Percentiles rank a stretch among this genome's conserved stretches.
Conservation (phyloP, 495 filamentous ascomycete species). For the Amniculicola lignicola region DNA sequence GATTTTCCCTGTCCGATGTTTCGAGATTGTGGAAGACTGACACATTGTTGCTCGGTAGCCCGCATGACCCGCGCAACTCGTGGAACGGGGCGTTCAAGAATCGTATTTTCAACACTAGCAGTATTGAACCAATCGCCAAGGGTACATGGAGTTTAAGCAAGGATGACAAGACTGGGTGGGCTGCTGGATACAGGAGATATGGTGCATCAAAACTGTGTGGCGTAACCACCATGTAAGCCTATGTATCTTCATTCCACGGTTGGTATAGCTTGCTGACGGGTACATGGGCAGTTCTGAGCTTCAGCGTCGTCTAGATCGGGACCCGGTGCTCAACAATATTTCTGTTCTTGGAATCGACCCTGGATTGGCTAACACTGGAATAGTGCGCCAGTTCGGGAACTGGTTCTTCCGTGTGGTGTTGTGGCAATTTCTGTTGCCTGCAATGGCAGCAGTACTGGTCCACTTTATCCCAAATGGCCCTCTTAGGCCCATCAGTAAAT, state of each 20-base stretch:
- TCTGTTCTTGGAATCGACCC: constrained; percentile 14
- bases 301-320: constrained; percentile 8
- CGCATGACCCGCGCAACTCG: constrained; percentile 4
- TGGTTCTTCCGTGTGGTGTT: constrained; percentile 5
- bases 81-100: constrained; percentile 7
- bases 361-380: constrained; percentile 2
- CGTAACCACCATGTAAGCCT: constrained; percentile 5
- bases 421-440: constrained; percentile 8
- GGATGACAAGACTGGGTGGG: constrained; percentile 1
- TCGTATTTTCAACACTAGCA: neutral
- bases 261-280: neutral
- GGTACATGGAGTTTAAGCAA: constrained; percentile 6
- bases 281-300: constrained; percentile 1
- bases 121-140: constrained; percentile 5
- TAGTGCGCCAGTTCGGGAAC: neutral
- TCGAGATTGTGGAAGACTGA: neutral
- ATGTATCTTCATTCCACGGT: neutral
- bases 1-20: neutral
- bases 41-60: neutral
- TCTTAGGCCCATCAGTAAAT: neutral
- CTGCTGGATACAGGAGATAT: constrained; percentile 2
- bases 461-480: constrained; percentile 1
- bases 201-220: constrained; percentile 7
- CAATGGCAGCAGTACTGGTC: neutral
- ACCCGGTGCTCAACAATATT: constrained; percentile 8